Conservation (phyloP, 176 grass and related monocot species). For the Cenchrus fungigraminus region DNA sequence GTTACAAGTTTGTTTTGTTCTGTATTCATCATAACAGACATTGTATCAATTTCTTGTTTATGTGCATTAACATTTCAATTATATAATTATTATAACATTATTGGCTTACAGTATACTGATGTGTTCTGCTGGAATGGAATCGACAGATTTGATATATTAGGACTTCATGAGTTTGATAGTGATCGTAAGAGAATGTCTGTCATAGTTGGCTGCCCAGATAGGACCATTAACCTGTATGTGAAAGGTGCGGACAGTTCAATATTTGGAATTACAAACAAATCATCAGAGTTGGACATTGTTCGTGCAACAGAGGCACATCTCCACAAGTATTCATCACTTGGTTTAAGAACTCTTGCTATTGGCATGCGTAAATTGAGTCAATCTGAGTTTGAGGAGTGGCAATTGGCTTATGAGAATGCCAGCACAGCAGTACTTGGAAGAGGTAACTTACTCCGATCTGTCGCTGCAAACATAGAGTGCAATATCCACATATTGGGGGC, state of each 20-base stretch:
- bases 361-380: slow-evolving; percentile 58
- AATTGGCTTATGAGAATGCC: slow-evolving; percentile 65
- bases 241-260: slow-evolving; percentile 92
- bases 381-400: slow-evolving; percentile 68
- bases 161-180: slow-evolving; percentile 95
- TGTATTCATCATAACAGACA: neutral
- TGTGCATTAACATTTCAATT: slow-evolving; percentile 20
- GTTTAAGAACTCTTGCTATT: slow-evolving; percentile 80
- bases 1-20: slow-evolving; percentile 7
- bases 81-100: slow-evolving; percentile 4
- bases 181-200: slow-evolving; percentile 96
- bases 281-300: slow-evolving; percentile 51
- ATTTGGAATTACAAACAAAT: slow-evolving; percentile 66
- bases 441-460: slow-evolving; percentile 54
- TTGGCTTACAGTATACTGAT: slow-evolving; percentile 29
- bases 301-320: slow-evolving; percentile 71
- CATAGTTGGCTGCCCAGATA: slow-evolving; percentile 76
- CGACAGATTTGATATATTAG: slow-evolving; percentile 80
- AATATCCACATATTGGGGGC: slow-evolving; percentile 76
- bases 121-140: slow-evolving; percentile 34
- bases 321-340: slow-evolving; percentile 72
- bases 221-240: slow-evolving; percentile 70
- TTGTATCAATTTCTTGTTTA: neutral
- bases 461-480: slow-evolving; percentile 64
- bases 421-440: slow-evolving; percentile 71